Base-by-base conservation (phyloP, 495 filamentous ascomycete species). In the Aspergillus nanangensis region DNA sequence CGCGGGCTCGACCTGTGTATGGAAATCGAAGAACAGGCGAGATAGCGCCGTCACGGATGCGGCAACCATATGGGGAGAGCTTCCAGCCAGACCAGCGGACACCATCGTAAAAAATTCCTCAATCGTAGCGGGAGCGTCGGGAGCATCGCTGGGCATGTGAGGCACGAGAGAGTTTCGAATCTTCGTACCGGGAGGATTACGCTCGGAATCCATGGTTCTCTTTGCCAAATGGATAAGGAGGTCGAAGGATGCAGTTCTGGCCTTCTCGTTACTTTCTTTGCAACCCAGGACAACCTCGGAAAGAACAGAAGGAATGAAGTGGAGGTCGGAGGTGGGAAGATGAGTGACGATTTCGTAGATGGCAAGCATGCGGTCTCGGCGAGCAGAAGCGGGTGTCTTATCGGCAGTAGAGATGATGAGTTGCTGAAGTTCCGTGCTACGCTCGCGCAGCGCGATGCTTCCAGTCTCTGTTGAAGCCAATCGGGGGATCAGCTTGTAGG, bases 51-150 rank as follows among this genome's bases (percentile, higher is more conserved):
- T 96, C 60, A 98, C 91, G 8, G 85, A 87, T 4, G 93, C 93
- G 7, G 87, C 91, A 48, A 96, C 84, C 88, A 96, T 95, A 69
- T 97, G 93, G 29, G 93, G 90, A 14, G 89, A 87, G 48, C 76
- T 81, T 33, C 90, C 92, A 1, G 92, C 93, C 23, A 98, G 80
- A 63, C 94, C 93, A 17, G 93, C 94, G 38, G 87, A 91, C 24
- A 98, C 84, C 92, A 98, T 98, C 32, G 90, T 96, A 76, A 96
- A 88, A 65, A 94, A 96, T 61, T 97, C 93, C 54, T 96, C 91
- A 21, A 97, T 75, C 11, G 76, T 86, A 5, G 92, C 91, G 11
- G 75, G 60, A 2, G 83, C 89, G 42, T 78, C 67, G n/a, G 89
- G 86, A 2, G 90, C 82, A 60, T 92, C 77, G 25, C 80, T 68